Percentiles rank a stretch among this genome's conserved stretches.
Evolutionary conservation across 1,139 yeast genomes (phyloP).

Genomic region (Debaryomycetaceae sp.): DNA sequence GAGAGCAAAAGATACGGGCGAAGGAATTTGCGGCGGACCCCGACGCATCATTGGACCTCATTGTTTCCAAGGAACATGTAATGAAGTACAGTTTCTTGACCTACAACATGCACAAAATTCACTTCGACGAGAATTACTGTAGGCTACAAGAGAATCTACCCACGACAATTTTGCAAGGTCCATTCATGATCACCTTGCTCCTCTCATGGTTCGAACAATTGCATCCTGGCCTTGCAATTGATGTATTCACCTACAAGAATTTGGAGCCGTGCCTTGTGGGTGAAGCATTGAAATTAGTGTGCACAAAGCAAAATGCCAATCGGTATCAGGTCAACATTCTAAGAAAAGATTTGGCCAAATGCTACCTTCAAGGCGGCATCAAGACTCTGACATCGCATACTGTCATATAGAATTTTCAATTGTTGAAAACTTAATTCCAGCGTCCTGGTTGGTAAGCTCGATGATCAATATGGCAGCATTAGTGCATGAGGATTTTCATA

Average conservation of each 20-base stretch:
- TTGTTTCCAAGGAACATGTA: conserved; percentile 5
- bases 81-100: conserved; percentile 67
- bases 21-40: not conserved
- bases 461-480: no score
- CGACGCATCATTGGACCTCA: not conserved
- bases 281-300: conserved; percentile 3
- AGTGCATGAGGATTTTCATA: no score
- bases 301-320: not conserved
- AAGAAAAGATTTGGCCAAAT: conserved; percentile 1
- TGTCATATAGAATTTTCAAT: no score
- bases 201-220: conserved; percentile 44
- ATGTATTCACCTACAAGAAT: conserved; percentile 45
- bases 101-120: conserved; percentile 80
- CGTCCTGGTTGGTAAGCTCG: no score
- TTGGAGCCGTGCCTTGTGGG: conserved; percentile 44
- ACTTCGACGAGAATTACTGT: conserved; percentile 60
- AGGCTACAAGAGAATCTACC: conserved; percentile 54
- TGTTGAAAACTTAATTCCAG: no score
- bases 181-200: conserved; percentile 60
- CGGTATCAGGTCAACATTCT: conserved; percentile 1
- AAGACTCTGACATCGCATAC: not conserved
- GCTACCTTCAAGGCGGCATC: conserved; percentile 5
- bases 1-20: not conserved
- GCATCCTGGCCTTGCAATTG: conserved; percentile 15
- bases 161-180: conserved; percentile 73